phyloP scores from a whole-genome alignment of 805 yeast genomes.

The Barnettozyma botsteinii region DNA sequence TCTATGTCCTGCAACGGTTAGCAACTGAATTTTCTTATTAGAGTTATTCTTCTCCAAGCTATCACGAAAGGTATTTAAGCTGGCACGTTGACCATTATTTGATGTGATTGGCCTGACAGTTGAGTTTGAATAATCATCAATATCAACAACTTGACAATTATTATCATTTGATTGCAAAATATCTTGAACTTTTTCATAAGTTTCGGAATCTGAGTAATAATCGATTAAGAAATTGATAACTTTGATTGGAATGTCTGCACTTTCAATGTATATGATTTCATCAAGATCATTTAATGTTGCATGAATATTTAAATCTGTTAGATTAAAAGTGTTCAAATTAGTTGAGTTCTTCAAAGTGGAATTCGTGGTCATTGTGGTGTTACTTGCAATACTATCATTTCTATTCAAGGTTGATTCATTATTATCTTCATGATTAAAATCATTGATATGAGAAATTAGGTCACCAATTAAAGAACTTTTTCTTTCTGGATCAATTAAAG shows the following conservation, averaged over 20 bases:
- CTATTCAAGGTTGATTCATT: constrained; percentile 4
- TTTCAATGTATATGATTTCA: constrained; percentile 67
- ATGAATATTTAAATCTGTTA: constrained; percentile 44
- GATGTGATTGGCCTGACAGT: constrained; percentile 23
- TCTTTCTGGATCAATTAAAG: constrained; percentile 51
- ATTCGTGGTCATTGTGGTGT: not conserved
- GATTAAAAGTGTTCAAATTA: not conserved
- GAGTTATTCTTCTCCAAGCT: not conserved
- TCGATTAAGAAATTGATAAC: constrained; percentile 50
- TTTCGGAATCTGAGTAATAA: constrained; percentile 23
- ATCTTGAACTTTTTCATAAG: not conserved
- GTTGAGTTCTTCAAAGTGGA: not conserved
- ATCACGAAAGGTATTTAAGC: not conserved
- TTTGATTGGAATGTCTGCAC: constrained; percentile 48
- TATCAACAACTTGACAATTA: constrained; percentile 9
- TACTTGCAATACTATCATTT: constrained; percentile 30
- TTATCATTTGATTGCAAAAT: not conserved
- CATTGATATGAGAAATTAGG: constrained; percentile 78
- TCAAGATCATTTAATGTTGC: constrained; percentile 64
- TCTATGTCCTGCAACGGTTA: constrained; percentile 60
- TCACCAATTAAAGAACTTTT: constrained; percentile 72
- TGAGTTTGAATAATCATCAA: constrained; percentile 23
- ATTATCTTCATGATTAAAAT: constrained; percentile 41
- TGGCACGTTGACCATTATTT: not conserved
- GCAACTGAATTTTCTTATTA: constrained; percentile 30